Evolutionary conservation across 441 rosid genomes (phyloP).

Genomic region (Iberis amara): DNA sequence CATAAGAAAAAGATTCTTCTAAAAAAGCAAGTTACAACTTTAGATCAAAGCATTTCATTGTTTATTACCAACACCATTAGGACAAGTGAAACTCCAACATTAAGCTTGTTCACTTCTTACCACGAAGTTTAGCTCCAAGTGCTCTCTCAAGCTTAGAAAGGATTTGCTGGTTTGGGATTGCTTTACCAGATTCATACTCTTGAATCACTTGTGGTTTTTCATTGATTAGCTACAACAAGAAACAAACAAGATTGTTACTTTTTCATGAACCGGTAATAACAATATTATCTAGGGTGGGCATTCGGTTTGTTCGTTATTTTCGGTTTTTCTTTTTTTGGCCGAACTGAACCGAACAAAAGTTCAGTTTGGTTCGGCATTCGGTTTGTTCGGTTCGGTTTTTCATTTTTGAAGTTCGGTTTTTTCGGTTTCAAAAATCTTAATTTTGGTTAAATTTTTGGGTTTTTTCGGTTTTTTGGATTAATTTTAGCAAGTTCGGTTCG

Average conservation of each 20-base stretch:
- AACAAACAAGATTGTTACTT: not conserved
- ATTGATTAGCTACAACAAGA: conserved; percentile 36
- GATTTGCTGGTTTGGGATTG: conserved; percentile 87
- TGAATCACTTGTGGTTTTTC: conserved; percentile 89
- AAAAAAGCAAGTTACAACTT: conserved; percentile 15
- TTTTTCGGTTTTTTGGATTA: no score
- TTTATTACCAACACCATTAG: conserved; percentile 9
- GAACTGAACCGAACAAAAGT: no score
- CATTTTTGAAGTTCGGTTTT: no score
- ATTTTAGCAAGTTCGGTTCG: no score
- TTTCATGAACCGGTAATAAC: no score
- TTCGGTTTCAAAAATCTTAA: no score
- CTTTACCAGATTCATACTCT: conserved; percentile 89
- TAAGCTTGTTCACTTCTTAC: conserved; percentile 51
- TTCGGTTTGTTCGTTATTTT: no score
- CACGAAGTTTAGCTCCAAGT: conserved; percentile 72
- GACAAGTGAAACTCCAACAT: not conserved
- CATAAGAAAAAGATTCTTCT: conserved; percentile 17
- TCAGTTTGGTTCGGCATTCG: no score
- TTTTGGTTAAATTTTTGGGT: no score
- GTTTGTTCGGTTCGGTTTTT: no score
- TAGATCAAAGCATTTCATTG: conserved; percentile 18
- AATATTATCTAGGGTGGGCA: no score
- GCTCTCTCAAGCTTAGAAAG: conserved; percentile 80
- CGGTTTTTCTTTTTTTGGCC: no score